Evolutionary conservation across 352 stramenopile genomes (phyloP), one percentile per base, ranked within the genome.

Genomic region (Pythium diclinum): DNA sequence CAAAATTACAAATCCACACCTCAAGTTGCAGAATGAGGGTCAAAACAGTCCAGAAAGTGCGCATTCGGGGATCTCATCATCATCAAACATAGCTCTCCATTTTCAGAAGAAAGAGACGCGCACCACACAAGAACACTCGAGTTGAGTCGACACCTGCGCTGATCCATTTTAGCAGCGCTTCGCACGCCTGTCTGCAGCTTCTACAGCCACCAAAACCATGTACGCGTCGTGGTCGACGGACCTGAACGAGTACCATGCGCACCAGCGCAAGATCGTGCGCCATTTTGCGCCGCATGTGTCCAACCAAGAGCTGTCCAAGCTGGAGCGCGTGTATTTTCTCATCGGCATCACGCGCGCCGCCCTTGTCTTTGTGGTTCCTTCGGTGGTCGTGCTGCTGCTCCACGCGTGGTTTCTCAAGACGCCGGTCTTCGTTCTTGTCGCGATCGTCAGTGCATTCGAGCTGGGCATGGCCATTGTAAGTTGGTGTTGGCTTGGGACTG

Each of bases 221-320:
- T 72, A 72, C 68, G 58, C 68, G 64, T 60, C 68, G 42, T 59
- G 67, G 56, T 65, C 69, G 13, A 71, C 40, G 10, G 73, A 74
- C 30, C 44, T 77, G 51, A 58, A 67, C 13, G 63, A 71, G 44
- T 72, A 82, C 67, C 71, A 81, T 32, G 79, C 78, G 42, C 82
- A 89, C 67, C 77, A 84, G 71, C 79, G 81, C 58, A 85, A 86
- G 61, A 87, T 91, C 73, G 77, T 91, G 54, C 79, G 82, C 38
- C 66, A 76, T 65, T 93, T 93, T 28, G 82, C 82, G 51, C 83
- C 82, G 56, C 82, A 91, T 55, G 52, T 91, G 38, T 75, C 68
- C 51, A 77, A 91, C 67, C 70, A 76, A 21, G 68, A 57, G 61
- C 75, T 93, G 28, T 63, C 38, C 32, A 54, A 21, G 17, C 81